Conservation (phyloP, 208 protist species). For the Crithidia brevicula region DNA sequence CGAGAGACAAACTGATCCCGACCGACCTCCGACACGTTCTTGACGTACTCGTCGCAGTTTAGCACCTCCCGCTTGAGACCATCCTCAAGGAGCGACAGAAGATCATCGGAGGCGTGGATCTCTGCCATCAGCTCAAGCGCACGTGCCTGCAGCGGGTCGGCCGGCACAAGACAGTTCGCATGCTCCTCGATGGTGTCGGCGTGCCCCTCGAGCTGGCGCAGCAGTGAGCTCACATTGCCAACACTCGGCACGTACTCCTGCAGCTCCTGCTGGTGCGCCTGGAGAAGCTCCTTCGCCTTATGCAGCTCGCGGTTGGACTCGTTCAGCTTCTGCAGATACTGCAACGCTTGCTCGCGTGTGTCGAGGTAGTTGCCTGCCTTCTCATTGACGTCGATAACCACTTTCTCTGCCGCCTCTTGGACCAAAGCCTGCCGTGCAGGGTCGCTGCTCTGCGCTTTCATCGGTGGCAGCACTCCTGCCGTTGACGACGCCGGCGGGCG, state of each 20-base stretch:
- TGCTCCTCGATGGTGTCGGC: slow-evolving; percentile 67
- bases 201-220: slow-evolving; percentile 41
- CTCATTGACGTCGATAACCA: slow-evolving; percentile 74
- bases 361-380: slow-evolving; percentile 72
- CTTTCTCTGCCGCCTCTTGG: slow-evolving; percentile 63
- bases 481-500: slow-evolving; percentile 5
- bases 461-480: not conserved
- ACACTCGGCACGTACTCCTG: slow-evolving; percentile 55
- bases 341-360: slow-evolving; percentile 52
- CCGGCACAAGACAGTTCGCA: slow-evolving; percentile 54
- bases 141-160: slow-evolving; percentile 56
- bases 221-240: slow-evolving; percentile 47
- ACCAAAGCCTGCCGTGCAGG: slow-evolving; percentile 34
- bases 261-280: slow-evolving; percentile 50
- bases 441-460: slow-evolving; percentile 7
- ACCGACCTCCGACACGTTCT: slow-evolving; percentile 71
- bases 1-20: slow-evolving; percentile 78
- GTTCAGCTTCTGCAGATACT: slow-evolving; percentile 52
- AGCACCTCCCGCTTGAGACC: slow-evolving; percentile 62
- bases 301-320: slow-evolving; percentile 53
- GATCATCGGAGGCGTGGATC: slow-evolving; percentile 76
- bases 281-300: slow-evolving; percentile 50
- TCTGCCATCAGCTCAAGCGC: slow-evolving; percentile 76
- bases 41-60: slow-evolving; percentile 82
- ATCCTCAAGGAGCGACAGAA: slow-evolving; percentile 66